Evolutionary conservation across 2,329 filamentous ascomycete genomes (phyloP).

Genomic region (Fonsecaea pugnacius): DNA sequence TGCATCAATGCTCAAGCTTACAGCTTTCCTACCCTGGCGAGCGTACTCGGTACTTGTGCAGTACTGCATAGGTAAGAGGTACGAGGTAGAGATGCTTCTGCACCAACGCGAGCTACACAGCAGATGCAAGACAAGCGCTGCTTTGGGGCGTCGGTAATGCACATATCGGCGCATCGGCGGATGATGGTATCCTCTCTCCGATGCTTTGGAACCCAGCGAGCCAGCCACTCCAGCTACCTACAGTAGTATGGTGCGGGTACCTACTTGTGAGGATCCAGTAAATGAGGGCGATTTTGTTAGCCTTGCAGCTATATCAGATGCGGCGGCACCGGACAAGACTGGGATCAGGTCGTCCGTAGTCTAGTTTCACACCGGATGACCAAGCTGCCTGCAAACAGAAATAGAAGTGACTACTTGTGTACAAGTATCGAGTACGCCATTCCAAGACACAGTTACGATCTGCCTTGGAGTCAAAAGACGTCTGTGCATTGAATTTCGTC

Average conservation of each 20-base stretch:
- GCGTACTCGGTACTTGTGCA: neutral
- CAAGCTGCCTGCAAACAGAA: neutral
- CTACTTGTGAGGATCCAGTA: neutral
- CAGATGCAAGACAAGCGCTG: slow-evolving; percentile 2
- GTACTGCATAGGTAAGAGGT: neutral
- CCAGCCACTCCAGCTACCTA: neutral
- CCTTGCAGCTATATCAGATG: slow-evolving; percentile 21
- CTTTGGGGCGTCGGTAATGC: neutral
- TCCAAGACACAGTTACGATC: slow-evolving; percentile 5
- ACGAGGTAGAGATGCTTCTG: neutral
- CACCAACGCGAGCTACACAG: neutral
- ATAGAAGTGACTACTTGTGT: slow-evolving; percentile 6
- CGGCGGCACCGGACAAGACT: slow-evolving; percentile 10
- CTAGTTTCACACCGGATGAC: slow-evolving; percentile 12
- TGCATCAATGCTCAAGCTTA: neutral
- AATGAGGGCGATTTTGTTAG: neutral
- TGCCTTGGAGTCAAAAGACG: neutral
- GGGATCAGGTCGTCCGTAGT: slow-evolving; percentile 4
- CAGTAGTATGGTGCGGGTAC: neutral
- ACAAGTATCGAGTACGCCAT: slow-evolving; percentile 6
- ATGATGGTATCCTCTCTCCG: neutral
- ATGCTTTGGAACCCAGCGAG: neutral
- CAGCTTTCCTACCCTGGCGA: neutral
- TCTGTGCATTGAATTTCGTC: neutral
- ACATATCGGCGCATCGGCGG: neutral